phyloP scores from a whole-genome alignment of 2,329 filamentous ascomycete species.

The Xylaria sp. region DNA sequence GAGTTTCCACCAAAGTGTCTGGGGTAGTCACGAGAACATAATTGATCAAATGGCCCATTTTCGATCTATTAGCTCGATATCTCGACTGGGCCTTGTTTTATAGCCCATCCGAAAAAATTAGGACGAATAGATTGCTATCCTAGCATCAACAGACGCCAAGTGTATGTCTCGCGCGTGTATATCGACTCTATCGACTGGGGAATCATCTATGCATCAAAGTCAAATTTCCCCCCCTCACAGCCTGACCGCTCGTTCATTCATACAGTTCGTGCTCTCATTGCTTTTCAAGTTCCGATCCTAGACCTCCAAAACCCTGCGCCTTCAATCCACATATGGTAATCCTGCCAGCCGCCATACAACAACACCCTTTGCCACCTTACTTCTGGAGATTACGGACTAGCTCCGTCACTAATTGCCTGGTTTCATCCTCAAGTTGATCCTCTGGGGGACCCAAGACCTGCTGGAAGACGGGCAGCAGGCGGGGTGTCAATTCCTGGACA shows the following conservation, averaged over 20 bases:
- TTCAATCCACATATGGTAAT: slow-evolving; percentile 15
- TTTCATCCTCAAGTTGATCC: slow-evolving; percentile 80
- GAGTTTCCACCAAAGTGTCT: too few relatives aligned
- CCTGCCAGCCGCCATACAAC: slow-evolving; percentile 1
- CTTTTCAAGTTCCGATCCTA: slow-evolving; percentile 25
- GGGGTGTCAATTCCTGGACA: slow-evolving; percentile 74
- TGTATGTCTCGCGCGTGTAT: slow-evolving; percentile 22
- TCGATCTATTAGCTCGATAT: background rate
- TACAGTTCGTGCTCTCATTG: slow-evolving; percentile 45
- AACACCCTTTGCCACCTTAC: slow-evolving; percentile 30
- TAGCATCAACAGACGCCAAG: slow-evolving; percentile 15
- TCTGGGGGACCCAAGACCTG: slow-evolving; percentile 76
- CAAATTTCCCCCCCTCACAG: slow-evolving; percentile 33
- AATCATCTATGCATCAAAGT: slow-evolving; percentile 47
- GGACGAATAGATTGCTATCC: background rate
- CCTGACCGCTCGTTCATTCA: slow-evolving; percentile 45
- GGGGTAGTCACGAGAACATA: background rate
- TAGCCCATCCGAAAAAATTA: background rate
- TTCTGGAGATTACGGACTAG: slow-evolving; percentile 59
- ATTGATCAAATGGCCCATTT: background rate
- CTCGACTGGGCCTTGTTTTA: background rate
- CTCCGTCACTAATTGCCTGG: slow-evolving; percentile 71
- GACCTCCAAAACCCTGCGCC: slow-evolving; percentile 16
- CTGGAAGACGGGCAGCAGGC: slow-evolving; percentile 76
- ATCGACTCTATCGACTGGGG: slow-evolving; percentile 45